Evolutionary conservation across 345 rosid species (phyloP).

Genomic region (Salix udensis): DNA sequence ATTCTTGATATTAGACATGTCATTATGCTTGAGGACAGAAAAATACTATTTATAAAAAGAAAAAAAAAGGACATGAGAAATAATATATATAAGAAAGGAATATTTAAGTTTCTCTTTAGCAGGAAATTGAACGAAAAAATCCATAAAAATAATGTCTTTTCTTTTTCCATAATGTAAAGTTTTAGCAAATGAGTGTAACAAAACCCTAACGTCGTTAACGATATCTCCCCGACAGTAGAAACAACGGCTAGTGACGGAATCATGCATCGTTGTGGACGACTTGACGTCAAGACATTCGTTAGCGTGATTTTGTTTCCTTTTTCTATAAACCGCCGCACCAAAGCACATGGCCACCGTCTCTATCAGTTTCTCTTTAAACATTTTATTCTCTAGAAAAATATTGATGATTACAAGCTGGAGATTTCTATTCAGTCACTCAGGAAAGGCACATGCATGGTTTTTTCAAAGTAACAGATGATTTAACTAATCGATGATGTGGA

Average conservation of each 20-base stretch:
- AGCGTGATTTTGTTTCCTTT: neutral
- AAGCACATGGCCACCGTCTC: conserved; percentile 44
- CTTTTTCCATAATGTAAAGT: too few relatives aligned
- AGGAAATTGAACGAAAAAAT: too few relatives aligned
- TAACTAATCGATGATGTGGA: neutral
- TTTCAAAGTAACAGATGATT: too few relatives aligned
- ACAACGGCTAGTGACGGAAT: neutral
- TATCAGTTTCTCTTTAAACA: neutral
- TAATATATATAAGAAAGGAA: too few relatives aligned
- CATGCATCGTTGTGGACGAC: neutral
- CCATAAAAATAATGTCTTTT: too few relatives aligned
- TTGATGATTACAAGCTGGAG: neutral
- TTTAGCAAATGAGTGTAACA: neutral
- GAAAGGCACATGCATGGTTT: neutral
- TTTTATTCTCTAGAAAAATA: neutral
- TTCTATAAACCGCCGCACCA: conserved; percentile 26
- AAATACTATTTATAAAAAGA: too few relatives aligned
- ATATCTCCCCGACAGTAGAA: neutral
- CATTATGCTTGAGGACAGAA: too few relatives aligned
- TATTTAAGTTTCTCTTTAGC: too few relatives aligned
- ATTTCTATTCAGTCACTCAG: neutral
- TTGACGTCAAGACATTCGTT: conserved; percentile 14
- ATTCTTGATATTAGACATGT: neutral
- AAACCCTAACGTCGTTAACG: neutral
- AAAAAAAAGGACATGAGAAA: too few relatives aligned